A percentile compares a stretch with the other conserved stretches of the same genome.
These are phyloP conservation scores for Pinus albicaulis DNA, from an alignment of 75 land plant genomes.

Conservation along the genomic window DNA sequence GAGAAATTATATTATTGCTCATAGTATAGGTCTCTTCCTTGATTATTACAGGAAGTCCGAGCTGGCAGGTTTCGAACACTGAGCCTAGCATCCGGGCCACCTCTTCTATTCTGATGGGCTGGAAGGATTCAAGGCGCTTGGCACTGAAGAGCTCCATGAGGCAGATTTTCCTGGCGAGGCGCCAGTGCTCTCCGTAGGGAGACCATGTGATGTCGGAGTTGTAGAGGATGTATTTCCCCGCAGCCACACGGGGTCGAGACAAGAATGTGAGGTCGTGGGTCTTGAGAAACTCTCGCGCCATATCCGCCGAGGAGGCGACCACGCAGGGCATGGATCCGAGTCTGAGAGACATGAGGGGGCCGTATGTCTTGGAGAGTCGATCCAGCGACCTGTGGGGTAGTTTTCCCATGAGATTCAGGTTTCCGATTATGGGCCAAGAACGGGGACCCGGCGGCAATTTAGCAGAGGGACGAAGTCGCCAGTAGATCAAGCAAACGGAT, in stretches of 20 bases:
- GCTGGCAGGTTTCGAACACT: neutral
- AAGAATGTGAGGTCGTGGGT: conserved; percentile 14
- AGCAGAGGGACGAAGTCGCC: conserved; percentile 1
- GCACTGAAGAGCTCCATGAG: conserved; percentile 27
- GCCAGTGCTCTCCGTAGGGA: conserved; percentile 19
- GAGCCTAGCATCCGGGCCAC: neutral
- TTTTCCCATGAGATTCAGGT: conserved; percentile 57
- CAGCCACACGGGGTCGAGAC: neutral
- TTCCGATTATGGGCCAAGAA: conserved; percentile 73
- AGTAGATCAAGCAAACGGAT: neutral
- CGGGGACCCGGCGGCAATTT: conserved; percentile 74
- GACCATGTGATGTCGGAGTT: conserved; percentile 9
- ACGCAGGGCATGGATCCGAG: conserved; percentile 9
- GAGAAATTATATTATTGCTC: conserved; percentile 41
- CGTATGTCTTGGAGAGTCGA: conserved; percentile 3
- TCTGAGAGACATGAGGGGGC: conserved; percentile 13
- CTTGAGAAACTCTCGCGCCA: conserved; percentile 12
- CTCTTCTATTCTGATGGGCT: neutral
- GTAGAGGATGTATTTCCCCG: conserved; percentile 1
- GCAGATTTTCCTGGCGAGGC: conserved; percentile 20
- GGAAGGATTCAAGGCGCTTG: conserved; percentile 8
- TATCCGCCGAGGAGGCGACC: conserved; percentile 7
- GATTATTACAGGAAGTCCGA: conserved; percentile 1
- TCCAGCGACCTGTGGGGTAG: conserved; percentile 45
- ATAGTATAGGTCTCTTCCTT: conserved; percentile 28